Base-by-base conservation (phyloP, 2,329 filamentous ascomycete species). In the Diaporthe australafricana region DNA sequence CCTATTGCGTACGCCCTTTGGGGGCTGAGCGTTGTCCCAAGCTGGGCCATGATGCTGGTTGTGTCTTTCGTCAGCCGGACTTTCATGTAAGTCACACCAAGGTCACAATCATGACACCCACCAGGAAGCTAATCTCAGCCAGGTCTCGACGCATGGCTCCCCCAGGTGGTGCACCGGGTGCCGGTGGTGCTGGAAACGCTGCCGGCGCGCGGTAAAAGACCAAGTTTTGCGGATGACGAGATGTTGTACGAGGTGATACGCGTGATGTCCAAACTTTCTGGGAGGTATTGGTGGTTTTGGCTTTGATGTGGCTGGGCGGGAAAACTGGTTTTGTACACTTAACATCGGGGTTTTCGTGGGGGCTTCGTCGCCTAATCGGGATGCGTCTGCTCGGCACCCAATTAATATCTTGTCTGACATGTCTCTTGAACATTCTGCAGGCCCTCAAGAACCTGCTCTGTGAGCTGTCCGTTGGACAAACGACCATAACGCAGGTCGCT, bases 401-500 rank as follows among this genome's bases (percentile, higher is more conserved):
- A 53, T 60, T 27, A 40, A 50, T 65, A 30, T 68, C 82, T 87
- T 70, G 76, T 79, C 72, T 88, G 86, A 80, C 93, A 95, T 30
- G 87, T 86, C 73, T 89, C 85, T 79, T 93, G 89, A 42, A 94
- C 84, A 73, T 87, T 86, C 73, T 86, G 84, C 45, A 96, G 83
- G 7, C 91, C 91, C 57, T 91, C 88, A 22, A 94, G 83, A 38
- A 94, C 88, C 75, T 95, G 91, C 57, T 90, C 87, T 32, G 86
- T 86, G 40, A 95, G 82, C 72, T 90, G 86, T 27, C 86, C 81
- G 74, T 93, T 92, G 45, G 89, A 87, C 71, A 96, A 88, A 70
- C 91, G 91, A 47, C 95, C 94, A 77, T 96, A 96, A 56, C 93
- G 90, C 70, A 97, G 85, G 81, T 97, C 94, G 80, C 94, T 97